Percentiles rank a stretch among this genome's conserved stretches.
Evolutionary conservation across 257 asterid genomes (phyloP).

Genomic region (Ilex asprella): DNA sequence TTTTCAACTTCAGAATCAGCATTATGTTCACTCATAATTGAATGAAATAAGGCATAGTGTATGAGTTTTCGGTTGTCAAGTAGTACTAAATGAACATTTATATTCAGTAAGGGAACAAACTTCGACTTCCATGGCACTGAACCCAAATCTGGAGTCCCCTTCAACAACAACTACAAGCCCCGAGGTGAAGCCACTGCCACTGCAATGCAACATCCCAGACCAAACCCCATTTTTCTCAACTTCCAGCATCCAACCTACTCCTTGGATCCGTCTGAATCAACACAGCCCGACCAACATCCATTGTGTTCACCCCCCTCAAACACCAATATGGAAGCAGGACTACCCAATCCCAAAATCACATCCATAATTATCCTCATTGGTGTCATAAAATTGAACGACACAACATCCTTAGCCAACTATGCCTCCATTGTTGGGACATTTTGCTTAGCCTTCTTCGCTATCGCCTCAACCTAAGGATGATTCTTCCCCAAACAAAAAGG

Average conservation of each 20-base stretch:
- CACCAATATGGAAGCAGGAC: conserved; percentile 71
- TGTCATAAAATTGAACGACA: conserved; percentile 80
- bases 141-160: conserved; percentile 96
- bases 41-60: background rate
- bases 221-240: conserved; percentile 98
- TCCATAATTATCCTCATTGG: conserved; percentile 92
- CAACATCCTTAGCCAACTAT: conserved; percentile 63
- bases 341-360: conserved; percentile 54
- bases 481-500: conserved; percentile 65
- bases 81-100: background rate
- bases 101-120: conserved; percentile 21
- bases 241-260: conserved; percentile 93
- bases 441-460: conserved; percentile 59
- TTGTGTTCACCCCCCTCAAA: conserved; percentile 95
- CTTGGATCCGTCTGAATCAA: conserved; percentile 87
- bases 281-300: conserved; percentile 83
- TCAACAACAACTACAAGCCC: conserved; percentile 90
- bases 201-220: conserved; percentile 94
- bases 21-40: too few relatives aligned
- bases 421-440: conserved; percentile 78
- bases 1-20: too few relatives aligned
- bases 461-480: conserved; percentile 81
- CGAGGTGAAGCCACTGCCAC: conserved; percentile 90
- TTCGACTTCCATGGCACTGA: conserved; percentile 99
- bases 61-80: background rate